phyloP scores from a whole-genome alignment of 257 asterid genomes.

The Leonotis leonurus region DNA sequence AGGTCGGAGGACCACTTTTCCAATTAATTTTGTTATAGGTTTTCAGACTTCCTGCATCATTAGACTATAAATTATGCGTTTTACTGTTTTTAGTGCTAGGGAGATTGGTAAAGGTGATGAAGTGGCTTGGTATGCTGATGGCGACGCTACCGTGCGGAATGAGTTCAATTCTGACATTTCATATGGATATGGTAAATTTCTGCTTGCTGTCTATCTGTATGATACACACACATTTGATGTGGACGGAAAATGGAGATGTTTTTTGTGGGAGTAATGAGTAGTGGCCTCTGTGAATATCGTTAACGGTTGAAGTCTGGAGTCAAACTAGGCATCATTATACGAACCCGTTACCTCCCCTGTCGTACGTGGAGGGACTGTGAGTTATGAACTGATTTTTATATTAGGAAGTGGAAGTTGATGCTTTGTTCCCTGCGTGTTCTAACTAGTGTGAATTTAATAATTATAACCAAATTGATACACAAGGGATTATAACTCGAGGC shows the following conservation, averaged over 20 bases:
- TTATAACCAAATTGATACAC: constrained; percentile 1
- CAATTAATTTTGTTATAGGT: background rate
- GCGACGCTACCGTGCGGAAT: constrained; percentile 61
- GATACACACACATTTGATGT: background rate
- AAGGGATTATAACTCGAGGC: background rate
- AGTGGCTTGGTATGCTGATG: constrained; percentile 88
- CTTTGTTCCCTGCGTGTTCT: too few relatives aligned
- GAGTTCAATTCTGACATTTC: constrained; percentile 58
- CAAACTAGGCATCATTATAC: background rate
- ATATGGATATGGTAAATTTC: constrained; percentile 52
- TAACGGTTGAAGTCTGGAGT: constrained; percentile 1
- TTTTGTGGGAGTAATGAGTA: constrained; percentile 1
- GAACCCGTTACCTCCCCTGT: background rate
- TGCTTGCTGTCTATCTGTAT: background rate
- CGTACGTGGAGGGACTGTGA: background rate
- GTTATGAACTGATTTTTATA: background rate
- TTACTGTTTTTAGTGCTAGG: constrained; percentile 41
- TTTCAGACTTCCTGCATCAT: background rate
- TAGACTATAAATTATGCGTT: background rate
- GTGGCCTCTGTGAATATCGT: background rate
- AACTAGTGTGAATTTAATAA: too few relatives aligned
- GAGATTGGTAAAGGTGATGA: constrained; percentile 81
- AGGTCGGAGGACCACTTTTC: constrained; percentile 33
- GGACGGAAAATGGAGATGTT: background rate
- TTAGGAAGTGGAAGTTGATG: background rate